Evolutionary conservation across 1,284 basidiomycete species (phyloP), one percentile per base, ranked within the genome.

Genomic region (Sanghuangporus sanghuang): DNA sequence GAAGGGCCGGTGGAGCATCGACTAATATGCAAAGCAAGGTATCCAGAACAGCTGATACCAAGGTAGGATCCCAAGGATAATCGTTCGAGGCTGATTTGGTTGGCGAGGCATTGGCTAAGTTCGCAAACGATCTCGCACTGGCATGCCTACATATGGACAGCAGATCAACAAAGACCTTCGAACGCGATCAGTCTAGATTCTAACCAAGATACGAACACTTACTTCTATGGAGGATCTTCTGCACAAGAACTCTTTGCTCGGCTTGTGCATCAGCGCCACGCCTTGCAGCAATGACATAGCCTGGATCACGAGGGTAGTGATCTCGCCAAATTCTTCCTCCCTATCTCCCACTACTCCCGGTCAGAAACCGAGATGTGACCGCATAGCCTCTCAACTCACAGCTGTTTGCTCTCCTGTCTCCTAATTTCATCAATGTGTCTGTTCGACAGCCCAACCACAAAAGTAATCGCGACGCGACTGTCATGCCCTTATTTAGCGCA

Each of bases 11-110:
- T 0, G 91, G 82, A 0, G 89, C 85, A 72, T 96, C 94, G 9
- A 95, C 94, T 5, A 96, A 79, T 23, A 94, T 81, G 68, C 91
- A 93, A 27, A 94, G 79, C 2, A 96, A 74, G 0, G 92, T 91
- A 69, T 96, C 94, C 18, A 96, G 77, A 1, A 92, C 78, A 6
- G 81, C 78, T 12, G 89, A 89, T 0, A 84, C 79, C 14, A 89
- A 72, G 42, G 78, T 73, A 14, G 69, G 72, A 7, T 65, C 68
- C 57, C 66, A 69, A 42, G 66, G 63, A 23, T 66, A 38, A 23
- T 62, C 67, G 3, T 66, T 67, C 14, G 67, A 69, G 39, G 56
- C 64, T 6, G 70, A 63, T 1, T 68, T 62, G 16, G 65, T 63
- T 36, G 61, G 57, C n/a, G 65, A 27, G 11, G 62, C 59, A 8